Percentiles rank a stretch among this genome's conserved stretches.
phyloP scores from a whole-genome alignment of 116 monocot genomes.

The Zostera marina region DNA sequence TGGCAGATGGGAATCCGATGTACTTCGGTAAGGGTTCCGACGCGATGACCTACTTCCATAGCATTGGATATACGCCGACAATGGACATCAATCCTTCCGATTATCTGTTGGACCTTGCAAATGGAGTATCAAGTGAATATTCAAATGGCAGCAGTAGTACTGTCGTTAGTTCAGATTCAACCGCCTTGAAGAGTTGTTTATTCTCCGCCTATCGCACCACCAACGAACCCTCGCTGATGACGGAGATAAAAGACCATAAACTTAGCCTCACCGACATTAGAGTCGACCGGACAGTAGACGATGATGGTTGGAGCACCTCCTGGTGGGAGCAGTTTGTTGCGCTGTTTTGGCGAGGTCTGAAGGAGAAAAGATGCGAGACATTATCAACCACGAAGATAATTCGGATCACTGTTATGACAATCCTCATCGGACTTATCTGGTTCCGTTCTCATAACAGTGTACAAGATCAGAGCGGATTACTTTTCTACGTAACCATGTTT shows the following conservation, averaged over 20 bases:
- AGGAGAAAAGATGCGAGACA: conserved; percentile 40
- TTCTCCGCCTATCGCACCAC: conserved; percentile 12
- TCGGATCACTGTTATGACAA: conserved; percentile 17
- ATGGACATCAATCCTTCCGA: conserved; percentile 31
- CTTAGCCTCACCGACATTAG: not conserved
- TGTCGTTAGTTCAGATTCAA: not conserved
- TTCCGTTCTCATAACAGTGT: conserved; percentile 21
- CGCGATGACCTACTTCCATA: conserved; percentile 19
- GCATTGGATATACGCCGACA: conserved; percentile 13
- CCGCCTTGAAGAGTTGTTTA: conserved; percentile 14
- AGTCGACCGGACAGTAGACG: too few species aligned
- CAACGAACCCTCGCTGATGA: conserved; percentile 6
- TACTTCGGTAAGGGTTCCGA: conserved; percentile 24
- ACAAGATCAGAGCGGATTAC: conserved; percentile 33
- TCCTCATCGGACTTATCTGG: conserved; percentile 38
- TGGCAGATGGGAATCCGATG: conserved; percentile 18
- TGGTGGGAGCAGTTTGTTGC: conserved; percentile 50
- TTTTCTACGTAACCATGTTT: conserved; percentile 17
- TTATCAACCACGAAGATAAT: conserved; percentile 25
- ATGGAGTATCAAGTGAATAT: too few species aligned
- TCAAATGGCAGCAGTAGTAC: too few species aligned
- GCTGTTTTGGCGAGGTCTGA: conserved; percentile 35
- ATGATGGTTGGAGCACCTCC: conserved; percentile 24
- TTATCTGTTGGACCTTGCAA: conserved; percentile 32
- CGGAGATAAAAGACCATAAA: conserved; percentile 19